A percentile compares a stretch with the other conserved stretches of the same genome.
Conservation (phyloP, 202 grass and related monocot species). For the Eragrostis tef region DNA sequence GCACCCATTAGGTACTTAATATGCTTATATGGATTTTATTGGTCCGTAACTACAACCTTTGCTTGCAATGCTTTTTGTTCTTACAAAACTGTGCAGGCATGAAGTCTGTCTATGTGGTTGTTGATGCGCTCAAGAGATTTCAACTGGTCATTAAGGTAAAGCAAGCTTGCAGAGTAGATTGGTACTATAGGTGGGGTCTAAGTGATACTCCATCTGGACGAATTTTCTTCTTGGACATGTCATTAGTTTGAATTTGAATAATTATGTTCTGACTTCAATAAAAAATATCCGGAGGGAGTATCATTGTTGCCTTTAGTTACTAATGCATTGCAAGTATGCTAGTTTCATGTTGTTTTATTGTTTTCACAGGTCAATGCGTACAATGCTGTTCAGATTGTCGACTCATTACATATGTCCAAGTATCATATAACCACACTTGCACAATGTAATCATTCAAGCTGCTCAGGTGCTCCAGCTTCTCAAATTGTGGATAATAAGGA, state of each 20-base stretch:
- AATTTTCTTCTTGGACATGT: too few relatives aligned
- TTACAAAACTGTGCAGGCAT: conserved; percentile 43
- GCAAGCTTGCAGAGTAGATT: background rate
- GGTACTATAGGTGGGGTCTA: background rate
- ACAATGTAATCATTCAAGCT: conserved; percentile 46
- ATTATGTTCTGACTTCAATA: too few relatives aligned
- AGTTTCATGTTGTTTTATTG: background rate
- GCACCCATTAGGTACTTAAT: conserved; percentile 55
- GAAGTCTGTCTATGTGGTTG: conserved; percentile 54
- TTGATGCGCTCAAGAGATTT: conserved; percentile 68
- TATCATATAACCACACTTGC: conserved; percentile 70
- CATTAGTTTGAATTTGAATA: too few relatives aligned
- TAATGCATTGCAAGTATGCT: too few relatives aligned
- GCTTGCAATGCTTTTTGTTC: conserved; percentile 30
- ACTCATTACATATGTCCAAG: conserved; percentile 77
- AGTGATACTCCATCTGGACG: too few relatives aligned
- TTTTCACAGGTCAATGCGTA: conserved; percentile 79
- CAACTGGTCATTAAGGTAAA: conserved; percentile 75
- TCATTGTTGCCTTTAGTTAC: too few relatives aligned
- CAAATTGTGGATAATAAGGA: conserved; percentile 34
- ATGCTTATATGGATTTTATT: conserved; percentile 25
- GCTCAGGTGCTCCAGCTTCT: conserved; percentile 45
- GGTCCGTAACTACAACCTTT: conserved; percentile 7
- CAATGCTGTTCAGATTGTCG: conserved; percentile 66
- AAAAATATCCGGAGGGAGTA: too few relatives aligned